These are phyloP conservation scores for Solanum aculeatissimum DNA, from an alignment of 305 asterid genomes.

Conservation along the genomic window DNA sequence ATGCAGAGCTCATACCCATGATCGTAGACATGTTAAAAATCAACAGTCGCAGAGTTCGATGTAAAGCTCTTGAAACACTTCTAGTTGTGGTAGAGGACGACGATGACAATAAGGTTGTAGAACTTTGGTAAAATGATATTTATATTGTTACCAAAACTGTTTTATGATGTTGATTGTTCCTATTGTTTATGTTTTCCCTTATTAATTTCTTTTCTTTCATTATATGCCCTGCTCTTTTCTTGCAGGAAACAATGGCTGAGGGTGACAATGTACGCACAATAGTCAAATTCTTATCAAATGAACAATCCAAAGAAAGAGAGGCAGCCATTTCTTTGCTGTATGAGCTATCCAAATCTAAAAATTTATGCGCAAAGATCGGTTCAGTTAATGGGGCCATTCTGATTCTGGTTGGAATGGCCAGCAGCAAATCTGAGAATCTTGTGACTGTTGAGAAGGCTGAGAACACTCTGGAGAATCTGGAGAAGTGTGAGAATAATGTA, in stretches of 20 bases:
- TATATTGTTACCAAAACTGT: conserved; percentile 3
- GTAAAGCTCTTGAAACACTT: conserved; percentile 83
- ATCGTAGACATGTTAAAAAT: conserved; percentile 62
- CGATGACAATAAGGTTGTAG: conserved; percentile 78
- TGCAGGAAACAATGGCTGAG: conserved; percentile 83
- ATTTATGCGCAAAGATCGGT: conserved; percentile 75
- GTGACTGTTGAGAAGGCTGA: conserved; percentile 74
- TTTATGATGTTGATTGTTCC: conserved; percentile 5
- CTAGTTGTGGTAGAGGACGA: conserved; percentile 81
- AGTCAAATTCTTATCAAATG: conserved; percentile 68
- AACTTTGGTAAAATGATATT: conserved; percentile 14
- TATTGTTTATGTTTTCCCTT: conserved; percentile 5
- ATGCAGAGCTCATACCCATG: conserved; percentile 75
- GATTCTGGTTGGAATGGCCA: conserved; percentile 82
- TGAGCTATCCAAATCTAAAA: conserved; percentile 80
- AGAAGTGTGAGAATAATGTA: conserved; percentile 70
- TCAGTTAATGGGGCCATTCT: conserved; percentile 85
- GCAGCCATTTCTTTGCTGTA: conserved; percentile 77
- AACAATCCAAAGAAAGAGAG: conserved; percentile 82
- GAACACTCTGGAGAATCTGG: conserved; percentile 67
- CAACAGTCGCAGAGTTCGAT: conserved; percentile 56
- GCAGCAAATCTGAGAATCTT: conserved; percentile 82
- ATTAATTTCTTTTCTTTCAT: neutral
- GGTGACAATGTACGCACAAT: conserved; percentile 88
- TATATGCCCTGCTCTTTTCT: neutral